phyloP scores from a whole-genome alignment of 164 flowering plant species.

The Kalanchoe fedtschenkoi region DNA sequence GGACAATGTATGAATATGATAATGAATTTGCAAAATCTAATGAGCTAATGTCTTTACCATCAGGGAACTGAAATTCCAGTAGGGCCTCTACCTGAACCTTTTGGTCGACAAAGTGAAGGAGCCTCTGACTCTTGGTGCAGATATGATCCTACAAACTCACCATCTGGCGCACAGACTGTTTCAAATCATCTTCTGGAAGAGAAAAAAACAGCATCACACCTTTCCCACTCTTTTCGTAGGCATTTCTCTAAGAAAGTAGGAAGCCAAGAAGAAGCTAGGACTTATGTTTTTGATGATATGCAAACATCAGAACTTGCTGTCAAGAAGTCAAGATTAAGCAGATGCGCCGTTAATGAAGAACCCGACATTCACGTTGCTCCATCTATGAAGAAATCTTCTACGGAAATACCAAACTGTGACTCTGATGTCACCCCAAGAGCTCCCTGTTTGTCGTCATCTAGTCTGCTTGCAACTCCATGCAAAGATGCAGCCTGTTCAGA shows the following conservation, averaged over 20 bases:
- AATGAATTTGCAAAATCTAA: too few relatives aligned
- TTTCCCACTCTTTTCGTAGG: slow-evolving; percentile 33
- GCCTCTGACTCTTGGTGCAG: slow-evolving; percentile 6
- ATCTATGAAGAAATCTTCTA: slow-evolving; percentile 13
- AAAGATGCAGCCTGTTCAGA: slow-evolving; percentile 11
- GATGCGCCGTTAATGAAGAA: not conserved
- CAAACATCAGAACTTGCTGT: not conserved
- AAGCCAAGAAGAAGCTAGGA: not conserved
- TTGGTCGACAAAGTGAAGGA: slow-evolving; percentile 20
- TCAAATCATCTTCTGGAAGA: slow-evolving; percentile 8
- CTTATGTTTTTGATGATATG: not conserved
- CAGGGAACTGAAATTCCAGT: slow-evolving; percentile 69
- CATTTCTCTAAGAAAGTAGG: slow-evolving; percentile 25
- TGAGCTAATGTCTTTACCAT: not conserved
- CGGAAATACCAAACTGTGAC: slow-evolving; percentile 8
- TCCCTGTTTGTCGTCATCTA: slow-evolving; percentile 2
- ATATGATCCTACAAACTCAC: not conserved
- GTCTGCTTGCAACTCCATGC: slow-evolving; percentile 15
- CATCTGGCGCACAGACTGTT: slow-evolving; percentile 11
- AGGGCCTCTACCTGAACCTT: slow-evolving; percentile 48
- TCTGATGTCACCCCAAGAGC: not conserved
- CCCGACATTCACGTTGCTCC: slow-evolving; percentile 8
- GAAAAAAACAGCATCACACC: slow-evolving; percentile 22
- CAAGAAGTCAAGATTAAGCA: slow-evolving; percentile 1
- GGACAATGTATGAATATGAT: not conserved